phyloP scores from a whole-genome alignment of 164 flowering plant species.

The Dillenia suffruticosa region DNA sequence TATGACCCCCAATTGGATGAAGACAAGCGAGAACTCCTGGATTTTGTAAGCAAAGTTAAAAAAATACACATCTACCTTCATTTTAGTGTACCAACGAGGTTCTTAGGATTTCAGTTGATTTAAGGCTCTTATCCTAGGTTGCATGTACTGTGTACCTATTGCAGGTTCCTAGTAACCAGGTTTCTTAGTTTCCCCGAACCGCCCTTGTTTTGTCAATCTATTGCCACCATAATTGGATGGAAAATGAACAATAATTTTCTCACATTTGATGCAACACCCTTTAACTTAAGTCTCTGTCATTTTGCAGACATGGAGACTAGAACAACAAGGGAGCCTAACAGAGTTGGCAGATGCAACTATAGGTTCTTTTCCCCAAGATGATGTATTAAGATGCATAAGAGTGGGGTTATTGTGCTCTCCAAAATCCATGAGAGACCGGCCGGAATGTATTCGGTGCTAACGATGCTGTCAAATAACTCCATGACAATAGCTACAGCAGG shows the following conservation, averaged over 20 bases:
- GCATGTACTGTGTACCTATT: too few species aligned
- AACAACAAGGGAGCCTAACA: slow-evolving; percentile 2
- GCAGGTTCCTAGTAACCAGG: too few species aligned
- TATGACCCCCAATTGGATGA: slow-evolving; percentile 4
- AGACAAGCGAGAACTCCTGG: neutral
- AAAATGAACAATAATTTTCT: too few species aligned
- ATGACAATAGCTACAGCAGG: slow-evolving; percentile 4
- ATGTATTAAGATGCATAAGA: slow-evolving; percentile 4
- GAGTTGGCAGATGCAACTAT: slow-evolving; percentile 7
- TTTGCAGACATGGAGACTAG: slow-evolving; percentile 8
- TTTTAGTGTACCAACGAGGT: neutral
- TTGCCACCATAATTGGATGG: too few species aligned
- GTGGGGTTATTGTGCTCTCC: slow-evolving; percentile 6
- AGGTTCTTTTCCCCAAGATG: slow-evolving; percentile 10
- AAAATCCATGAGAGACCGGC: slow-evolving; percentile 3
- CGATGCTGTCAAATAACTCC: slow-evolving; percentile 1
- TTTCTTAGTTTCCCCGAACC: too few species aligned
- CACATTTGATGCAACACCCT: too few species aligned
- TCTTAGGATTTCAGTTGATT: too few species aligned
- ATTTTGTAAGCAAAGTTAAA: slow-evolving; percentile 1
- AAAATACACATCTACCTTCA: neutral
- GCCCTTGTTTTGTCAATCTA: too few species aligned
- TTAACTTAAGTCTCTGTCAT: neutral
- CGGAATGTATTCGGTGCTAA: slow-evolving; percentile 1
- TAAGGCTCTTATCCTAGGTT: too few species aligned